Percentiles rank a stretch among this genome's conserved stretches.
Evolutionary conservation across 1,284 basidiomycete species (phyloP).

Genomic region (Kwoniella shivajii): DNA sequence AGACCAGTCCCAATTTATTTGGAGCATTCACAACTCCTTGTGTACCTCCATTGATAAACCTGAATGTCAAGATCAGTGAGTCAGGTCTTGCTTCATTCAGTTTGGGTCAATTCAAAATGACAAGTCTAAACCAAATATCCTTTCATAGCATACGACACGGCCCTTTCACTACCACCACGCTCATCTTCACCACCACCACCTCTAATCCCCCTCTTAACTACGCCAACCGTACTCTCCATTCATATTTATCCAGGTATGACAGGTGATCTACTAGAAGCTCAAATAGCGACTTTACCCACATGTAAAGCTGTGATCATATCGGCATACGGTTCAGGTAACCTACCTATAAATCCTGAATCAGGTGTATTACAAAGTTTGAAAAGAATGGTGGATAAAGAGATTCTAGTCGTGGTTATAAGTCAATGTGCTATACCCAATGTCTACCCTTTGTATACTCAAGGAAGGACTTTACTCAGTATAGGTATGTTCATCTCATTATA

Average conservation of each 20-base stretch:
- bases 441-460: constrained; percentile 51
- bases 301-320: constrained; percentile 49
- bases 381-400: constrained; percentile 43
- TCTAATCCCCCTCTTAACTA: constrained; percentile 35
- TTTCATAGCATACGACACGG: constrained; percentile 22
- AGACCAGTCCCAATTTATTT: constrained; percentile 46
- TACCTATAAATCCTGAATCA: constrained; percentile 41
- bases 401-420: constrained; percentile 50
- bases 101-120: not conserved
- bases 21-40: constrained; percentile 47
- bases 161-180: constrained; percentile 15
- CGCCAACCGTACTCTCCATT: constrained; percentile 32
- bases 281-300: constrained; percentile 45
- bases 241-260: constrained; percentile 47
- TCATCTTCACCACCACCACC: constrained; percentile 25
- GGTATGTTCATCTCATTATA: constrained; percentile 21
- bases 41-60: constrained; percentile 41
- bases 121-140: not conserved
- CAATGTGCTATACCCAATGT: constrained; percentile 50
- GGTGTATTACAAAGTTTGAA: constrained; percentile 42
- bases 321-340: constrained; percentile 48
- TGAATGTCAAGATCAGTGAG: constrained; percentile 52
- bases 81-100: not conserved
- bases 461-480: constrained; percentile 40
- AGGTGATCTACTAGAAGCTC: constrained; percentile 44